These are phyloP conservation scores for Sambucus nigra DNA, from an alignment of 129 eudicot species.

Conservation along the genomic window DNA sequence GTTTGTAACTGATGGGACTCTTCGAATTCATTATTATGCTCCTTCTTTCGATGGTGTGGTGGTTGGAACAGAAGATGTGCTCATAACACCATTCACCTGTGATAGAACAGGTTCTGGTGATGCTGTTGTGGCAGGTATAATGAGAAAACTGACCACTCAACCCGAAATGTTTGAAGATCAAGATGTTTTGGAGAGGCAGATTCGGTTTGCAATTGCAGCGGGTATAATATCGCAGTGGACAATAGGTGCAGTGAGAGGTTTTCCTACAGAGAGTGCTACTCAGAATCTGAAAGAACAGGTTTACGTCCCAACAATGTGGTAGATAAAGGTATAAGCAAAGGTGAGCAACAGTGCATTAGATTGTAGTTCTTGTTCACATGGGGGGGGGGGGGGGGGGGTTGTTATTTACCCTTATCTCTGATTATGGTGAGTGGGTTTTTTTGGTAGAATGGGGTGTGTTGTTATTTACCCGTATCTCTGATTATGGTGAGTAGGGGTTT, in stretches of 20 bases:
- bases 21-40: slow-evolving; percentile 69
- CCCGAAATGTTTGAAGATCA: slow-evolving; percentile 67
- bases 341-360: no score
- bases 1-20: slow-evolving; percentile 90
- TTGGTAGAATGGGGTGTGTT: no score
- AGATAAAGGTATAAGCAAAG: no score
- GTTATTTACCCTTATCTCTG: no score
- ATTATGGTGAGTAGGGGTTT: no score
- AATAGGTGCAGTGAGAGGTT: slow-evolving; percentile 86
- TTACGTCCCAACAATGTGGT: slow-evolving; percentile 95
- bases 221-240: slow-evolving; percentile 98
- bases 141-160: slow-evolving; percentile 65
- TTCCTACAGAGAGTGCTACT: slow-evolving; percentile 87
- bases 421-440: no score
- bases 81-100: slow-evolving; percentile 86
- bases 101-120: slow-evolving; percentile 98
- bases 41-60: slow-evolving; percentile 80
- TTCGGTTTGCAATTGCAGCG: slow-evolving; percentile 84
- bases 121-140: slow-evolving; percentile 83
- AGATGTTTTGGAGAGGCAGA: slow-evolving; percentile 71
- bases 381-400: no score
- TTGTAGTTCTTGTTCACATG: no score
- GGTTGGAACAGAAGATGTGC: slow-evolving; percentile 85
- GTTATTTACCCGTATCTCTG: no score
- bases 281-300: slow-evolving; percentile 95